Evolutionary conservation across 73 alveolate genomes (phyloP), one percentile per base, ranked within the genome.

Genomic region (Symbiodinium natans): DNA sequence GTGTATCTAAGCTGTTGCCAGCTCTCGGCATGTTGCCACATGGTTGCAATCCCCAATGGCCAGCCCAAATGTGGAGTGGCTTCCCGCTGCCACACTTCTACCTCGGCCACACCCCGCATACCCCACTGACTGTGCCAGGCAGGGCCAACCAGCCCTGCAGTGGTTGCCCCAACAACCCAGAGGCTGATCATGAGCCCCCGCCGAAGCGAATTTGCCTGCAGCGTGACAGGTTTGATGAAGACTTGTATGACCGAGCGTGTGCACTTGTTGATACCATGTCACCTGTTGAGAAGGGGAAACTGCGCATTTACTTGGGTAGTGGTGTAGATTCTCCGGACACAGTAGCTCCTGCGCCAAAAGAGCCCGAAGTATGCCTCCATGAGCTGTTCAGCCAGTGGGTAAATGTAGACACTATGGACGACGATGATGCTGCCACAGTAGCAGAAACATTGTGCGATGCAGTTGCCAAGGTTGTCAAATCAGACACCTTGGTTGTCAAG

Each of bases 341-440:
- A 19, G 38, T 17, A 6, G 77, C 31, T 9, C 11, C 74, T 15
- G 15, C 5, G 74, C 74, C 31, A 15, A 63, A 63, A 11, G 77
- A 63, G 31, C 77, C 77, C 15, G 77, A 63, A 63, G 34, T 27
- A 2, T 63, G 77, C 77, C 77, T 63, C 77, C 77, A 27, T 63
- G 77, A 63, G 77, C 40, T 63, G 77, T 63, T 10, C 77, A 63
- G 77, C 77, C 77, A 11, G 34, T 63, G 77, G 77, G 77, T 63
- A 1, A 27, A 63, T 2, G 77, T 63, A 1, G 34, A 27, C 77
- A 63, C 39, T 2, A 63, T 63, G 77, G 77, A 63, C 15, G 10
- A 2, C n/a, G 68, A 52, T 52, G 68, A 52, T 52, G 68, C 68
- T 21, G 1, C 68, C n/a, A 52, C 68, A 2, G 68, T 52, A 3